A percentile compares a stretch with the other conserved stretches of the same genome.
phyloP scores from a whole-genome alignment of 2,329 filamentous ascomycete species.

The Fusarium keratoplasticum region DNA sequence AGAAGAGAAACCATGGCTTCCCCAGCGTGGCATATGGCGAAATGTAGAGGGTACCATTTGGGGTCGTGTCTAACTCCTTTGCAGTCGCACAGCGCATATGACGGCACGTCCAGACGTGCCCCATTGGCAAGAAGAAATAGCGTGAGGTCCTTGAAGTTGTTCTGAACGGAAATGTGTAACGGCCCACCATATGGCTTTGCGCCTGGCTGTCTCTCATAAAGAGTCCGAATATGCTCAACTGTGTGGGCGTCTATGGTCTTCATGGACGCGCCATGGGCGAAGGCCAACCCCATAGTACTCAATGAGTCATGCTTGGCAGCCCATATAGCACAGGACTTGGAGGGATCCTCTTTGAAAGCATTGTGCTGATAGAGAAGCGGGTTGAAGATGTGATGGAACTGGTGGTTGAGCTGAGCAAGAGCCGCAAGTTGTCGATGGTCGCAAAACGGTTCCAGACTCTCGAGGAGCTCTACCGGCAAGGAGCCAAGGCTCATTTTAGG shows the following conservation, averaged over 20 bases:
- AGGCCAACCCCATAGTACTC: neutral
- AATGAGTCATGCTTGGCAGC: neutral
- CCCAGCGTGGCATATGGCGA: neutral
- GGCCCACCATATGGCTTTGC: neutral
- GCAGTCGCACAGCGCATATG: neutral
- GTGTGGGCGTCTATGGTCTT: neutral
- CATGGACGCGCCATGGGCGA: neutral
- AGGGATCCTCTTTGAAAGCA: neutral
- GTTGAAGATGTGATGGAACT: neutral
- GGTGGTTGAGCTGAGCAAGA: neutral
- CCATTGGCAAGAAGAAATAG: neutral
- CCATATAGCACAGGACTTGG: neutral
- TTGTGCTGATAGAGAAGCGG: neutral
- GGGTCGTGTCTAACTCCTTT: neutral
- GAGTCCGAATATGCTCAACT: neutral
- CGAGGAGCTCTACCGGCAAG: neutral
- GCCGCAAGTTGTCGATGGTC: neutral
- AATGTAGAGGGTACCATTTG: neutral
- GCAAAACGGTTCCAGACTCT: neutral
- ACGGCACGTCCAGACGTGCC: neutral
- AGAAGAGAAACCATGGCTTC: neutral
- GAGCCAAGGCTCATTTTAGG: neutral
- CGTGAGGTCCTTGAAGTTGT: neutral
- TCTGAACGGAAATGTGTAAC: neutral
- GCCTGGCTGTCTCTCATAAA: neutral